phyloP scores from a whole-genome alignment of 805 yeast species.

The Ogataea corticis region DNA sequence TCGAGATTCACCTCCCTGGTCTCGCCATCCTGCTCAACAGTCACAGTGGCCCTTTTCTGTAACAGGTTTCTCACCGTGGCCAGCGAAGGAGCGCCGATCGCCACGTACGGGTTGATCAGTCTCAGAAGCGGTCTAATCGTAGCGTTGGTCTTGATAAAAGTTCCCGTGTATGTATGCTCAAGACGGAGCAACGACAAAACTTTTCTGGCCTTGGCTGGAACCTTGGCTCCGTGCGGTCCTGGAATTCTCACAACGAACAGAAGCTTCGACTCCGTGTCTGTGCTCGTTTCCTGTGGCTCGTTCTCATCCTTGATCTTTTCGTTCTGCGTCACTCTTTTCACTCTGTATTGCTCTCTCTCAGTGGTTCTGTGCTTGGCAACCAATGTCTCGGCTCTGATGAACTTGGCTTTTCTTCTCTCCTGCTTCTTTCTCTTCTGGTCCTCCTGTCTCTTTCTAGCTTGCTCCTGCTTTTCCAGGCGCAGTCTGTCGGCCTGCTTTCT shows the following conservation, averaged over 20 bases:
- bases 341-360: slow-evolving; percentile 66
- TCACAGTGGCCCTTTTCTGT: slow-evolving; percentile 72
- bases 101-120: slow-evolving; percentile 70
- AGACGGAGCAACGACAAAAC: slow-evolving; percentile 64
- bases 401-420: slow-evolving; percentile 49
- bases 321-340: slow-evolving; percentile 58
- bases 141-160: slow-evolving; percentile 63
- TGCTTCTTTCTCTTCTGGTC: slow-evolving; percentile 45
- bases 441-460: slow-evolving; percentile 51
- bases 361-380: slow-evolving; percentile 66
- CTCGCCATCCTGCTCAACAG: slow-evolving; percentile 29
- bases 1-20: slow-evolving; percentile 53
- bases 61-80: slow-evolving; percentile 68
- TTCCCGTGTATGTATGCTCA: slow-evolving; percentile 62
- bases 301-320: slow-evolving; percentile 39
- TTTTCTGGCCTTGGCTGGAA: slow-evolving; percentile 64
- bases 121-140: slow-evolving; percentile 64
- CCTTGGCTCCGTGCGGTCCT: slow-evolving; percentile 62
- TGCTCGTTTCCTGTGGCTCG: slow-evolving; percentile 24
- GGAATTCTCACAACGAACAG: slow-evolving; percentile 67
- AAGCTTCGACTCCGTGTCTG: slow-evolving; percentile 44
- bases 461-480: slow-evolving; percentile 71
- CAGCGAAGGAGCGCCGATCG: slow-evolving; percentile 74
- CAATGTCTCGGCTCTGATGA: slow-evolving; percentile 72
- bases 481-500: slow-evolving; percentile 77